Percentiles rank a stretch among this genome's conserved stretches.
Evolutionary conservation across 768 basidiomycete species (phyloP).

Genomic region (Pleurotus sapidus): DNA sequence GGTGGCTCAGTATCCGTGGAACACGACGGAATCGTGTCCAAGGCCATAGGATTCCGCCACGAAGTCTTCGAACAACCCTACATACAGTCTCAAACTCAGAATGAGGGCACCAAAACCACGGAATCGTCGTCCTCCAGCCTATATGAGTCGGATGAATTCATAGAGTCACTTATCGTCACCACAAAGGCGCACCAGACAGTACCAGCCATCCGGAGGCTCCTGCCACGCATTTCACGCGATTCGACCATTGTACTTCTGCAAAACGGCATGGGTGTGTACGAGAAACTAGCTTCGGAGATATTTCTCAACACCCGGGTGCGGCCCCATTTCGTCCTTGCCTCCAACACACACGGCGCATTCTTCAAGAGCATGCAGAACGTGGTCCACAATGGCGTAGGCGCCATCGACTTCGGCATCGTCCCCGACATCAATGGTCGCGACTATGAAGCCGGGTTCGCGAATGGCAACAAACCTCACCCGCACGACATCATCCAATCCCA

Average conservation of each 20-base stretch:
- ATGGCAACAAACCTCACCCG: neutral
- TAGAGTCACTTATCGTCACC: constrained; percentile 79
- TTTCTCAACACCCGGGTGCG: constrained; percentile 73
- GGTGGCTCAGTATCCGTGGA: constrained; percentile 46
- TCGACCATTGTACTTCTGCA: constrained; percentile 91
- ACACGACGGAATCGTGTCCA: constrained; percentile 38
- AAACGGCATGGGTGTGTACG: constrained; percentile 89
- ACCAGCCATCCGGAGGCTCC: constrained; percentile 51
- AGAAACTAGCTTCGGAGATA: constrained; percentile 59
- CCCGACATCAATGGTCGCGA: constrained; percentile 9
- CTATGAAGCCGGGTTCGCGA: constrained; percentile 1
- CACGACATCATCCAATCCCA: constrained; percentile 42
- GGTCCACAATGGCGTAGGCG: constrained; percentile 69
- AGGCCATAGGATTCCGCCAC: constrained; percentile 41
- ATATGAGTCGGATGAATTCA: constrained; percentile 27
- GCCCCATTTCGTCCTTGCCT: constrained; percentile 83
- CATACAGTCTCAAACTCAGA: neutral
- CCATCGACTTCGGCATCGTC: constrained; percentile 61
- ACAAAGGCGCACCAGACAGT: constrained; percentile 74
- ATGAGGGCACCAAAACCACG: neutral
- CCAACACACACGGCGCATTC: constrained; percentile 80
- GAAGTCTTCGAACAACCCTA: constrained; percentile 38
- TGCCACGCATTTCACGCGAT: constrained; percentile 55
- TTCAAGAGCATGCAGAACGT: constrained; percentile 48
- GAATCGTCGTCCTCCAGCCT: constrained; percentile 7